Conservation (phyloP, 2,329 filamentous ascomycete species). For the Aspergillus fischeri region DNA sequence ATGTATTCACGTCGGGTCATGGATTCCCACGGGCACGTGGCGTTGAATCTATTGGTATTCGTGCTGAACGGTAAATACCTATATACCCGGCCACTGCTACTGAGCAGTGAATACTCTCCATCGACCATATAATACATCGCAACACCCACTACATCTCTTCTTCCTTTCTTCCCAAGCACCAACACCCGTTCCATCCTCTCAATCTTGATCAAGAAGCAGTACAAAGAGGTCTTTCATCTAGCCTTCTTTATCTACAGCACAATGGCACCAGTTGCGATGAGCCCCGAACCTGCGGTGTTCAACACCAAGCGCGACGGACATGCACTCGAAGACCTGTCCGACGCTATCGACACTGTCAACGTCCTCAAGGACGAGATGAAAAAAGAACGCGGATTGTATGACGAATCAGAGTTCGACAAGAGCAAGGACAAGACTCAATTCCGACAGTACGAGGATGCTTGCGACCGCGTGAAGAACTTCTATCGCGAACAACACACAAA, state of each 20-base stretch:
- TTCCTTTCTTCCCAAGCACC: neutral
- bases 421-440: slow-evolving; percentile 76
- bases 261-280: slow-evolving; percentile 31
- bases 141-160: neutral
- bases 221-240: neutral
- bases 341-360: slow-evolving; percentile 58
- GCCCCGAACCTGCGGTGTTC: slow-evolving; percentile 18
- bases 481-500: slow-evolving; percentile 69
- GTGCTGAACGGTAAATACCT: neutral
- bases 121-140: neutral
- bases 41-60: neutral
- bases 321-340: slow-evolving; percentile 56
- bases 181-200: neutral
- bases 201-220: neutral
- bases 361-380: slow-evolving; percentile 54
- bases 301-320: slow-evolving; percentile 51
- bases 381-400: slow-evolving; percentile 44
- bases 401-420: slow-evolving; percentile 64
- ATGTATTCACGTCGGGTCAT: neutral
- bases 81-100: neutral
- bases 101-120: neutral
- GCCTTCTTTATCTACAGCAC: slow-evolving; percentile 2
- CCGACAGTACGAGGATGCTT: slow-evolving; percentile 77
- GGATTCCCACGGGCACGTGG: neutral
- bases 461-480: slow-evolving; percentile 80